A percentile compares a stretch with the other conserved stretches of the same genome.
These are phyloP conservation scores for Fusarium domesticum DNA, from an alignment of 2,329 filamentous ascomycete species.

Conservation along the genomic window DNA sequence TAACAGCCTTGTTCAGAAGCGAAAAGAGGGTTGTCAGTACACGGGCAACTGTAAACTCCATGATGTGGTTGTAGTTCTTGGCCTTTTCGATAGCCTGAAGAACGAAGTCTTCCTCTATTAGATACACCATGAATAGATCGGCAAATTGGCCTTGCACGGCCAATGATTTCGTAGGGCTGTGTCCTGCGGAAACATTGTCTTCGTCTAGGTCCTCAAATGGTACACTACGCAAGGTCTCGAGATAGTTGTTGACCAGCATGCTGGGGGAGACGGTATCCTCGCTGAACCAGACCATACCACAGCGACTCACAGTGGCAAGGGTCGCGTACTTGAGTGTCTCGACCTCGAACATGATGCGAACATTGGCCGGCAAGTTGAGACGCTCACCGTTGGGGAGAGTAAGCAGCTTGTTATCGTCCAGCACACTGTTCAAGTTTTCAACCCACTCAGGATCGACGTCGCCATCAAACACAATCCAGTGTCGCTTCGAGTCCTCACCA, in stretches of 20 bases:
- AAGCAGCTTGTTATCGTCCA: constrained; percentile 97
- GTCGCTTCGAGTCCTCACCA: constrained; percentile 92
- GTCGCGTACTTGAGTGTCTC: constrained; percentile 97
- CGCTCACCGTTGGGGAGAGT: constrained; percentile 97
- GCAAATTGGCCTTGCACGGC: constrained; percentile 77
- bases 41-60: constrained; percentile 93
- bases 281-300: constrained; percentile 99
- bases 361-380: constrained; percentile 88
- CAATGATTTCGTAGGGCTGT: constrained; percentile 74
- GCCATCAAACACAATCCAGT: constrained; percentile 99
- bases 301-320: constrained; percentile 96
- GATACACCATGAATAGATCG: constrained; percentile 69
- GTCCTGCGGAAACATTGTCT: constrained; percentile 73
- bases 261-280: constrained; percentile 90
- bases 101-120: constrained; percentile 79
- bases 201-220: constrained; percentile 96
- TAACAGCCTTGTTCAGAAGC: constrained; percentile 87
- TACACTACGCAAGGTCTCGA: constrained; percentile 75
- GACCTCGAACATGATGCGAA: constrained; percentile 99
- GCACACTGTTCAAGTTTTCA: constrained; percentile 98
- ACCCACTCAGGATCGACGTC: constrained; percentile 99
- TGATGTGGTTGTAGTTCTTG: constrained; percentile 84
- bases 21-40: constrained; percentile 93
- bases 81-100: constrained; percentile 73
- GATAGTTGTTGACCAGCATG: constrained; percentile 92